Percentiles rank a stretch among this genome's conserved stretches.
phyloP scores from a whole-genome alignment of 352 stramenopile genomes.

The Globisporangium solare region DNA sequence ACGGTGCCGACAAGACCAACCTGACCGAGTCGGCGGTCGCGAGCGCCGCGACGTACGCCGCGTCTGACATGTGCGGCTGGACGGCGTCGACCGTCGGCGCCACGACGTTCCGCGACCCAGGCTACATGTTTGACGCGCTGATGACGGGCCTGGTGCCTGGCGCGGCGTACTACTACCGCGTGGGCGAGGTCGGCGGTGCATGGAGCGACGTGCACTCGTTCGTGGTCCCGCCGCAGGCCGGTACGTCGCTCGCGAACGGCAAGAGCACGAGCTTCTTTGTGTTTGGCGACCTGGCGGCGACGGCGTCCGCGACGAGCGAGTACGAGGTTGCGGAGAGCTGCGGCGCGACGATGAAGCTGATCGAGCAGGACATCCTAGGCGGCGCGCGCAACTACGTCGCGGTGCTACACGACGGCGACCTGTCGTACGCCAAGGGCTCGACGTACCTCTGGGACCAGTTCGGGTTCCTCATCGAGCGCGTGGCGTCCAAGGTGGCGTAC shows the following conservation, averaged over 20 bases:
- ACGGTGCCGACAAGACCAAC: slow-evolving; percentile 20
- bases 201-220: slow-evolving; percentile 1
- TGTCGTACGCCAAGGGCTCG: slow-evolving; percentile 58
- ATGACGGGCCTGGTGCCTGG: slow-evolving; percentile 5
- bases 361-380: slow-evolving; percentile 1
- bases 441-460: slow-evolving; percentile 84
- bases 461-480: slow-evolving; percentile 69
- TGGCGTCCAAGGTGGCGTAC: slow-evolving; percentile 65
- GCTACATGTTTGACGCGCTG: slow-evolving; percentile 1
- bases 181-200: not conserved
- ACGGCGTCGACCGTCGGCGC: not conserved
- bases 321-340: not conserved
- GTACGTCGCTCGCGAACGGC: not conserved
- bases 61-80: not conserved
- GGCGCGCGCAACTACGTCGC: slow-evolving; percentile 36
- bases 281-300: slow-evolving; percentile 39
- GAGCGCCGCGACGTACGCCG: slow-evolving; percentile 1
- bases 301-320: not conserved
- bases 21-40: slow-evolving; percentile 4
- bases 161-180: slow-evolving; percentile 2
- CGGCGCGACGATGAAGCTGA: slow-evolving; percentile 2
- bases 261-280: slow-evolving; percentile 35
- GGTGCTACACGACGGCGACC: slow-evolving; percentile 79
- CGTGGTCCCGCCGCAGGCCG: not conserved
- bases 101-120: slow-evolving; percentile 1